These are phyloP conservation scores for Helenozyma rhizophorensis DNA, from an alignment of 805 yeast species.

Conservation along the genomic window DNA sequence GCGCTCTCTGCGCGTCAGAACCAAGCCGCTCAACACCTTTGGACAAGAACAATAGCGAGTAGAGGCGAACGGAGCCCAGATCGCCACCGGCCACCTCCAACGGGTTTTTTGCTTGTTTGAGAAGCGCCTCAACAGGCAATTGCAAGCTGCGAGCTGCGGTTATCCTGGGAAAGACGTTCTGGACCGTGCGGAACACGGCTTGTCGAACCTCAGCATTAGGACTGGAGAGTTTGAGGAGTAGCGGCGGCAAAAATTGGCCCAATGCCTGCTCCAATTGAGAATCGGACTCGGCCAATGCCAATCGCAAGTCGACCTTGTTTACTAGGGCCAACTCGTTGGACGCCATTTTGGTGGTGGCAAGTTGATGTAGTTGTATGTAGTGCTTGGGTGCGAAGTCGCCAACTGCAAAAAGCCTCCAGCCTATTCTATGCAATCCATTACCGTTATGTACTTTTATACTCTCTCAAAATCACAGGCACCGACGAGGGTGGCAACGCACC, in stretches of 20 bases:
- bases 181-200: conserved; percentile 62
- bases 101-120: conserved; percentile 61
- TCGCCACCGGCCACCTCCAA: conserved; percentile 41
- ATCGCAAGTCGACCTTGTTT: conserved; percentile 74
- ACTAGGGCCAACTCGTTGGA: conserved; percentile 51
- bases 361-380: no score
- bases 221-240: conserved; percentile 74
- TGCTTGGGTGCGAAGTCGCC: no score
- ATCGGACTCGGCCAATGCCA: conserved; percentile 71
- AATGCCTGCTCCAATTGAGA: conserved; percentile 59
- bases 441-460: conserved; percentile 56
- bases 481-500: conserved; percentile 98
- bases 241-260: conserved; percentile 65
- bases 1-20: conserved; percentile 27
- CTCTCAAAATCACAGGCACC: conserved; percentile 93
- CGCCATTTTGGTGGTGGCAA: no score
- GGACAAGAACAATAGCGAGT: conserved; percentile 62
- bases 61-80: conserved; percentile 50
- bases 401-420: no score
- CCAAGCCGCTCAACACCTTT: conserved; percentile 59
- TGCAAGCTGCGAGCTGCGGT: conserved; percentile 49
- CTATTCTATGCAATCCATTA: no score
- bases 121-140: conserved; percentile 59
- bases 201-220: conserved; percentile 60
- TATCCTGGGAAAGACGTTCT: conserved; percentile 64